Conservation (phyloP, 139 green algal species). For the Pleodorina starrii region DNA sequence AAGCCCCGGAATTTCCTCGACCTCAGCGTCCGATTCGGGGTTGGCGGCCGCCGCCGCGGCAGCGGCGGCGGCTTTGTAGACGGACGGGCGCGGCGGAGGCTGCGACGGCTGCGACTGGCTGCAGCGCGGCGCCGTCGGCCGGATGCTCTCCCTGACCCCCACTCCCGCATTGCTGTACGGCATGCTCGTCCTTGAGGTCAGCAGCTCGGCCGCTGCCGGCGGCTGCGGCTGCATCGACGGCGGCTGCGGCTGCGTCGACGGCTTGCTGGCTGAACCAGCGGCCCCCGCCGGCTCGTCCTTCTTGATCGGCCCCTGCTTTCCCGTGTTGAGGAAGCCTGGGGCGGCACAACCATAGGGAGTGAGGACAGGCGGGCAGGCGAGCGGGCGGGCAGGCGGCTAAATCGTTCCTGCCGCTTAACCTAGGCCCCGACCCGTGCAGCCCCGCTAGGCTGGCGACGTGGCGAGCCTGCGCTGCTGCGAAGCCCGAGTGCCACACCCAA, state of each 20-base stretch:
- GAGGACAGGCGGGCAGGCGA: too few species aligned
- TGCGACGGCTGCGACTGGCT: too few species aligned
- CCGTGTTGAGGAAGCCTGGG: conserved; percentile 8
- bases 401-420: too few species aligned
- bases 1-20: background rate
- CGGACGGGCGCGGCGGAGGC: too few species aligned
- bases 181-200: background rate
- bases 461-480: too few species aligned
- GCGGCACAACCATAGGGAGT: background rate
- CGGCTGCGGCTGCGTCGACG: background rate
- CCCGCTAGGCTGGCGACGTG: too few species aligned
- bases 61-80: background rate
- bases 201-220: too few species aligned
- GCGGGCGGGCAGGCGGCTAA: too few species aligned
- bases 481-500: too few species aligned
- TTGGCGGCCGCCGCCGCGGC: too few species aligned
- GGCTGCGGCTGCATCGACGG: background rate
- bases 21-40: background rate
- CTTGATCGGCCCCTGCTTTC: background rate
- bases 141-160: background rate
- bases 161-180: conserved; percentile 27
- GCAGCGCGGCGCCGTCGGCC: background rate
- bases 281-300: background rate
- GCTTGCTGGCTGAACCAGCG: background rate
- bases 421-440: too few species aligned